phyloP scores from a whole-genome alignment of 2,329 filamentous ascomycete species.

The Metarhizium guizhouense region DNA sequence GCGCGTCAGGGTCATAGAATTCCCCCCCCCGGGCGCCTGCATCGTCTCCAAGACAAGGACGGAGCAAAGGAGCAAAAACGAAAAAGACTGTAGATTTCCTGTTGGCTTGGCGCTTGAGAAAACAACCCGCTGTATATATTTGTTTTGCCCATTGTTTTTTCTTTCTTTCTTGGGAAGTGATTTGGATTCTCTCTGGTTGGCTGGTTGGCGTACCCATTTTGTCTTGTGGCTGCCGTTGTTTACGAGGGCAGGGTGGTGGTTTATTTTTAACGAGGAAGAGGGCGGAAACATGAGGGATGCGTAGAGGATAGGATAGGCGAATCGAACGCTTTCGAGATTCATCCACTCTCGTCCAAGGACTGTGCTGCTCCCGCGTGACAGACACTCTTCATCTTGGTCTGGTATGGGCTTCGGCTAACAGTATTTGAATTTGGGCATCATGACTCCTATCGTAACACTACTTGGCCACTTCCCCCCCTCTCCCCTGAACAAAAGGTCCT shows the following conservation, averaged over 20 bases:
- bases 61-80: background rate
- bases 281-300: background rate
- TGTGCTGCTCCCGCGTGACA: no score
- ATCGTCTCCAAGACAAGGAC: background rate
- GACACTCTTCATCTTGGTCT: no score
- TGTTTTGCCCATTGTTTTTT: background rate
- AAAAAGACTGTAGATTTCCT: background rate
- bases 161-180: background rate
- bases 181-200: background rate
- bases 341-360: background rate
- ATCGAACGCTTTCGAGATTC: background rate
- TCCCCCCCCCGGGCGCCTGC: background rate
- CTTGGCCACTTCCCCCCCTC: background rate
- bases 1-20: conserved; percentile 1
- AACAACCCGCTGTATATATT: background rate
- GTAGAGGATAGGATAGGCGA: background rate
- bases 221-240: background rate
- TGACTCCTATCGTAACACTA: conserved; percentile 1
- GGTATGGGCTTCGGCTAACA: no score
- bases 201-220: background rate
- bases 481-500: background rate
- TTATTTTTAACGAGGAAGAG: background rate
- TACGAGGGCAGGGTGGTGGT: background rate
- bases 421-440: background rate
- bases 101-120: background rate